Base-by-base conservation (phyloP, 805 yeast genomes). In the Sungouiozyma intestinalis region DNA sequence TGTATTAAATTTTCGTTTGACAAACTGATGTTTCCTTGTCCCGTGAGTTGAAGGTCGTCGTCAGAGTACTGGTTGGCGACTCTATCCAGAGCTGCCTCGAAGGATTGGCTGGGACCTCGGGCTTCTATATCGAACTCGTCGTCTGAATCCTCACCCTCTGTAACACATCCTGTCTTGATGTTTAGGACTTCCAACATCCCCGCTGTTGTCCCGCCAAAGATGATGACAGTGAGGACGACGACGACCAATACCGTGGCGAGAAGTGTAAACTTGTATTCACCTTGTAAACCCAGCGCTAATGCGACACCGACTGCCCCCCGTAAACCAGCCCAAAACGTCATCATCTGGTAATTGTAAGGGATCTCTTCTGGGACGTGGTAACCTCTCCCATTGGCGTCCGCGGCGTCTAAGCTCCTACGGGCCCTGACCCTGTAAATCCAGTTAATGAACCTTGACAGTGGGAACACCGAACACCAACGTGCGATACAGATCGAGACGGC, bases 301-400 rank as follows among this genome's bases (percentile, higher is more conserved):
- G 98, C 99, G 3, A 92, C 99, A 49, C 99, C 99, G 31, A 92
- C 99, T 1, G 99, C 99, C 45, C 99, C 99, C 57, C 99, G 73
- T 43, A 92, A 69, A 3, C 99, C 99, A 2, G 98, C 98, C 99
- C 99, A 92, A 62, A 92, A 92, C 40, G 90, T 86, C 98, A 92
- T 92, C 85, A 87, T 86, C 65, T 92, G 98, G 63, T 92, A 92
- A 47, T 82, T 85, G 54, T 85, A 90, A 19, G 95, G 92, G 47
- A 92, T 87, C 64, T 90, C 97, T 54, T 87, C 96, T 2, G 84
- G 82, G 9, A 73, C 65, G 2, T 71, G 54, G 2, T 24, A 11
- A 24, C 29, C 29, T 24, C 29, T 11, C 29, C 6, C 6, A 7
- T 11, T 11, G 11, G 11, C 6, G n/a, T n/a, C n/a, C n/a, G n/a